Evolutionary conservation across 2,329 filamentous ascomycete genomes (phyloP).

Genomic region (Aureobasidium zeae): DNA sequence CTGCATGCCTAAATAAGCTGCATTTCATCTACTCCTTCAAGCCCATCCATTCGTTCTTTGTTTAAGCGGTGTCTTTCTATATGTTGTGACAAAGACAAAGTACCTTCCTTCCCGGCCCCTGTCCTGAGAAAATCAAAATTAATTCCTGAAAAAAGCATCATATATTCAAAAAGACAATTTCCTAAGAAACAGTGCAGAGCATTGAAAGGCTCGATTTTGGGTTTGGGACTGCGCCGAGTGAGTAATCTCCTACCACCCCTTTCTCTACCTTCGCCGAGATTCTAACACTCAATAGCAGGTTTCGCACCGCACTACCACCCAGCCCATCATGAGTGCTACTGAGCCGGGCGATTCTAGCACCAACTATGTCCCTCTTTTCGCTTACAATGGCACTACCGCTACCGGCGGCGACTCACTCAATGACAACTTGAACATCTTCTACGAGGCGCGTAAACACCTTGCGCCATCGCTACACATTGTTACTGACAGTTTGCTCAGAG

Average conservation of each 20-base stretch:
- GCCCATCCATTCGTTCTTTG: background rate
- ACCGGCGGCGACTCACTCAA: conserved; percentile 58
- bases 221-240: no score
- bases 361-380: conserved; percentile 30
- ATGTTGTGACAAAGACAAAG: background rate
- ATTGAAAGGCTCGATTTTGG: no score
- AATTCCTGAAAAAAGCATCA: background rate
- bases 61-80: no score
- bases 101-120: background rate
- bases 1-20: conserved; percentile 3
- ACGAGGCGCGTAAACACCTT: conserved; percentile 56
- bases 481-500: conserved; percentile 39
- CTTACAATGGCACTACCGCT: conserved; percentile 55
- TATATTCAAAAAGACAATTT: no score
- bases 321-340: conserved; percentile 9
- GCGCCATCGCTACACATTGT: conserved; percentile 14
- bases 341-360: conserved; percentile 2
- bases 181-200: no score
- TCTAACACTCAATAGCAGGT: conserved; percentile 2
- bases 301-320: background rate
- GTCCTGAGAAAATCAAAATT: background rate
- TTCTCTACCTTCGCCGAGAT: background rate
- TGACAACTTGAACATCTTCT: conserved; percentile 74
- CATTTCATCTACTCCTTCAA: background rate
- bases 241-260: background rate